Evolutionary conservation across 2,329 filamentous ascomycete genomes (phyloP).

Genomic region (Neonectria hederae): DNA sequence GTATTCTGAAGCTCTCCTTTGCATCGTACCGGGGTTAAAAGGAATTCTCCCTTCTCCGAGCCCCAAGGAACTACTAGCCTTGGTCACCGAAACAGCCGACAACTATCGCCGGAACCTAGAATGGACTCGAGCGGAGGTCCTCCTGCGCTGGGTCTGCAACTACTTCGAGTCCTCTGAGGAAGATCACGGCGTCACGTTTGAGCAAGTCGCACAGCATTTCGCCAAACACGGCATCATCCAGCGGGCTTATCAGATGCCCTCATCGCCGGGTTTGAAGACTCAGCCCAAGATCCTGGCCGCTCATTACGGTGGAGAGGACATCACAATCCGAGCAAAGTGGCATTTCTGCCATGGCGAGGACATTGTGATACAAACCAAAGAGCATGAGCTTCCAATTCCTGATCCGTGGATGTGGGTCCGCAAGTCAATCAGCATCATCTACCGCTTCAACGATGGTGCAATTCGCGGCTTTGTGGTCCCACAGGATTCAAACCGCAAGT

Average conservation of each 20-base stretch:
- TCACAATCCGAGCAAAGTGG: background rate
- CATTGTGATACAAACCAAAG: background rate
- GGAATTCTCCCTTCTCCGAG: background rate
- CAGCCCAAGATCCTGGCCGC: background rate
- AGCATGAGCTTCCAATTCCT: background rate
- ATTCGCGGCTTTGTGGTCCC: background rate
- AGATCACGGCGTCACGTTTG: background rate
- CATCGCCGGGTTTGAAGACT: background rate
- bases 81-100: background rate
- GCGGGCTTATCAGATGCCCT: background rate
- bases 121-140: background rate
- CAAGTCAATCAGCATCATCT: constrained; percentile 1
- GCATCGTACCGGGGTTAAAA: constrained; percentile 23
- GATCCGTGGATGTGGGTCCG: background rate
- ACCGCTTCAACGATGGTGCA: background rate
- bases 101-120: background rate
- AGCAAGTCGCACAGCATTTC: background rate
- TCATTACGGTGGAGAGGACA: constrained; percentile 1
- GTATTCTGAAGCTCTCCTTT: constrained; percentile 15
- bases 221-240: background rate
- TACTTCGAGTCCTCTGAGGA: background rate
- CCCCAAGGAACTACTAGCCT: background rate
- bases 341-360: background rate
- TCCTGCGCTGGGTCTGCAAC: background rate
- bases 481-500: background rate